Percentiles rank a stretch among this genome's conserved stretches.
Evolutionary conservation across 2,329 filamentous ascomycete species (phyloP).

Genomic region (Cladosporium oxysporum): DNA sequence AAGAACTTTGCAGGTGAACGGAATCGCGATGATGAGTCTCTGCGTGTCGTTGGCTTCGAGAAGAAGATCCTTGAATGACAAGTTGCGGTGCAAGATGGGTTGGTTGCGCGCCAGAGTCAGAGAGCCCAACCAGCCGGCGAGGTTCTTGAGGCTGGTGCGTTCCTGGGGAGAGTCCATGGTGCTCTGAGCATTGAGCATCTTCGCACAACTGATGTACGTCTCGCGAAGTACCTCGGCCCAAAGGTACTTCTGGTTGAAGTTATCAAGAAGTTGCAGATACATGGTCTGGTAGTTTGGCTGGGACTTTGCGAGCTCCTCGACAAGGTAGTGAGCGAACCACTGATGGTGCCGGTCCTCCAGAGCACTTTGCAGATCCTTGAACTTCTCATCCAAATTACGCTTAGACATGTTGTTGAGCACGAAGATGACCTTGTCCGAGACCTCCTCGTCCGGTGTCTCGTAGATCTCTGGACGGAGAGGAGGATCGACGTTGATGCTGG

Average conservation of each 20-base stretch:
- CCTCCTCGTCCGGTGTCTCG: constrained; percentile 79
- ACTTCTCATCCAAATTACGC: constrained; percentile 80
- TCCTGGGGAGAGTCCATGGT: constrained; percentile 84
- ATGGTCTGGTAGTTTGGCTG: constrained; percentile 95
- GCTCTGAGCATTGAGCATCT: constrained; percentile 85
- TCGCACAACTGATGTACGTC: constrained; percentile 82
- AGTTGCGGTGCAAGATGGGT: constrained; percentile 93
- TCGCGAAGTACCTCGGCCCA: constrained; percentile 91
- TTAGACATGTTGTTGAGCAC: constrained; percentile 96
- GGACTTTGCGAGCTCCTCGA: constrained; percentile 94
- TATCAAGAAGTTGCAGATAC: constrained; percentile 84
- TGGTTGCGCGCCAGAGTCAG: constrained; percentile 91
- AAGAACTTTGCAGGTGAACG: constrained; percentile 95
- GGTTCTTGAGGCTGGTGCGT: constrained; percentile 84
- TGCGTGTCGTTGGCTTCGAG: constrained; percentile 94
- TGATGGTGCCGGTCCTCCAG: constrained; percentile 82
- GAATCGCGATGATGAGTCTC: constrained; percentile 86
- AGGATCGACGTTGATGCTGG: constrained; percentile 74
- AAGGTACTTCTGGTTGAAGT: constrained; percentile 75
- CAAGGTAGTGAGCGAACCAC: constrained; percentile 94
- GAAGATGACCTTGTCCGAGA: constrained; percentile 92
- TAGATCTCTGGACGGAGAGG: constrained; percentile 64
- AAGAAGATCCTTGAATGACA: constrained; percentile 93
- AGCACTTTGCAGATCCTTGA: constrained; percentile 75
- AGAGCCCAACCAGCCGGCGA: constrained; percentile 90